These are phyloP conservation scores for Leptographium radiaticola DNA, from an alignment of 2,329 filamentous ascomycete genomes.

Conservation along the genomic window DNA sequence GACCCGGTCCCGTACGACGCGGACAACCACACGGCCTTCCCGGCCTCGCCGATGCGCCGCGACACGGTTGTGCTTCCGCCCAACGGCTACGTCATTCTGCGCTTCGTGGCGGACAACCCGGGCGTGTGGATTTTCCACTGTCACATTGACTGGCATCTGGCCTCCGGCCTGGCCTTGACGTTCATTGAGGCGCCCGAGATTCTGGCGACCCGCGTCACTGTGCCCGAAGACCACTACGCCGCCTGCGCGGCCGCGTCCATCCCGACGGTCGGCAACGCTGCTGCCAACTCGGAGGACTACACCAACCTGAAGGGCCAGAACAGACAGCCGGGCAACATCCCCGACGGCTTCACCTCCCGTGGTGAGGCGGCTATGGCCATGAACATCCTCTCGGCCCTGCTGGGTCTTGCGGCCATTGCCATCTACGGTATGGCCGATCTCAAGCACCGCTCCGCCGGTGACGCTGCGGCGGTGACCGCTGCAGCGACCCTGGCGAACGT, in stretches of 20 bases:
- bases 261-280: constrained; percentile 17
- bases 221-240: constrained; percentile 47
- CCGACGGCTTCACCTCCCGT: constrained; percentile 39
- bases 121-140: constrained; percentile 56
- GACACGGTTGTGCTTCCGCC: constrained; percentile 56
- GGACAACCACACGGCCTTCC: constrained; percentile 25
- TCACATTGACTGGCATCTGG: constrained; percentile 68
- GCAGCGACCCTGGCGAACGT: too few species aligned
- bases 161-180: constrained; percentile 51
- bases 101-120: constrained; percentile 56
- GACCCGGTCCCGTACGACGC: constrained; percentile 14
- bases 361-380: constrained; percentile 67
- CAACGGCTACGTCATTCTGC: constrained; percentile 53
- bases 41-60: constrained; percentile 46
- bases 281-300: constrained; percentile 13
- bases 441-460: constrained; percentile 6
- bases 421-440: constrained; percentile 46
- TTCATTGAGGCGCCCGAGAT: constrained; percentile 50
- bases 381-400: constrained; percentile 52
- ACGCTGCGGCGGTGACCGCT: not conserved
- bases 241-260: constrained; percentile 32
- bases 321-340: constrained; percentile 8
- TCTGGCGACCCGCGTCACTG: constrained; percentile 44
- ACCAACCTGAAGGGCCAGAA: constrained; percentile 16
- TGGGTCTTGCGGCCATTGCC: constrained; percentile 53